Base-by-base conservation (phyloP, 2,329 filamentous ascomycete species). In the Penicillium vulpinum region DNA sequence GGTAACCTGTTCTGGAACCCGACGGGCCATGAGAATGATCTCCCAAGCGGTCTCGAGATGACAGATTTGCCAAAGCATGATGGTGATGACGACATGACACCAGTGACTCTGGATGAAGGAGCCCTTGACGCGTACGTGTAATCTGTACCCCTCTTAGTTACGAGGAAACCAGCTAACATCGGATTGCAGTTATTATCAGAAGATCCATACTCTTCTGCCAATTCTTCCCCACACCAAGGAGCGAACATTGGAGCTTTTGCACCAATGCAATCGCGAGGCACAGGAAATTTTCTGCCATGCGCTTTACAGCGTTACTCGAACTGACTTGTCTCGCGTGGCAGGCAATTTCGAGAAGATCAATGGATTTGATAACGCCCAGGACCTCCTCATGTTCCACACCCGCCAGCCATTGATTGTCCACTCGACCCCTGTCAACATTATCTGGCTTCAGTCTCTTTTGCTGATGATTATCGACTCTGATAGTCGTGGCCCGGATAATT, bases 381-480 rank as follows among this genome's bases (percentile, higher is more conserved):
- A 77, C 51, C 61, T 74, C 33, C 56, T 77, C n/a, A 60, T 74
- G 33, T 71, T 71, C 39, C 70, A 74, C 54, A 72, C 73, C 22
- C 73, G 74, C 10, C 74, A 77, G 49, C 70, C 72, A 18, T 67
- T 72, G 18, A 62, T 72, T 26, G 62, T 71, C 26, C 72, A 75
- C 16, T 63, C 70, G 8, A 67, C 68, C 3, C 64, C 73, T 1
- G 67, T 71, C 35, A 78, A 78, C 56, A 52, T 78, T 26, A 63
- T 78, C 22, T 75, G 73, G 65, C 67, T 78, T n/a, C 76, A 78
- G 58, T 71, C 70, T 31, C 64, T 77, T 47, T 65, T 74, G 9
- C 62, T 78, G 21, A 73, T 78, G 70, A 70, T 76, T 18, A 68
- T 78, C 11, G 77, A 79, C 41, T 75, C 74, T 54, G 76, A 78